phyloP scores from a whole-genome alignment of 805 yeast species.

The Starmerella bombicola region DNA sequence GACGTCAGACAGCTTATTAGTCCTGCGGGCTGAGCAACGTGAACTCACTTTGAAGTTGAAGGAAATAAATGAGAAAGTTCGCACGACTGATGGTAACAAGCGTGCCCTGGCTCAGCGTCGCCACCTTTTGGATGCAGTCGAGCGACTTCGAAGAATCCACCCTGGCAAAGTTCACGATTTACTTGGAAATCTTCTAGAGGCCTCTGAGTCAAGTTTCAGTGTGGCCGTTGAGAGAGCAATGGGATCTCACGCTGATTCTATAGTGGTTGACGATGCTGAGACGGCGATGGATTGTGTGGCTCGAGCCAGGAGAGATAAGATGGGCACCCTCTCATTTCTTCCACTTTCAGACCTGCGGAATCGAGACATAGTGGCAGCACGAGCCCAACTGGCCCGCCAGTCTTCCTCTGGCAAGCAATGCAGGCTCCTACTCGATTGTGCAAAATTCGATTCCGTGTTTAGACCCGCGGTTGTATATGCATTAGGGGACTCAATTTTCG shows the following conservation, averaged over 20 bases:
- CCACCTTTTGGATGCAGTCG: constrained; percentile 58
- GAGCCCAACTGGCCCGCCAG: constrained; percentile 22
- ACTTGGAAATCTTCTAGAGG: constrained; percentile 67
- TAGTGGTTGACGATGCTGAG: constrained; percentile 61
- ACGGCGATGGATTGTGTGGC: constrained; percentile 67
- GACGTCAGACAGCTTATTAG: constrained; percentile 13
- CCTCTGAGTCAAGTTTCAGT: constrained; percentile 32
- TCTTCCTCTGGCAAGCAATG: constrained; percentile 31
- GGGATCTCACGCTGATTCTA: constrained; percentile 69
- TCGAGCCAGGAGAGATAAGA: constrained; percentile 68
- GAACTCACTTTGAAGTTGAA: constrained; percentile 38
- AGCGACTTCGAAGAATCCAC: constrained; percentile 57
- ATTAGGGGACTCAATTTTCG: constrained; percentile 66
- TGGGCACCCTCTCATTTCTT: constrained; percentile 76
- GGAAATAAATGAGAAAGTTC: constrained; percentile 46
- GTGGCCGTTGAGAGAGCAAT: constrained; percentile 37
- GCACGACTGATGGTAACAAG: constrained; percentile 62
- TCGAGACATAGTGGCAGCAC: constrained; percentile 31
- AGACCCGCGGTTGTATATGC: constrained; percentile 72
- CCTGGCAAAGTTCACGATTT: constrained; percentile 53
- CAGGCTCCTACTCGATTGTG: constrained; percentile 60
- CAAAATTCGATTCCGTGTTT: constrained; percentile 51
- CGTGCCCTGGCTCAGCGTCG: constrained; percentile 64
- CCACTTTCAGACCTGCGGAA: constrained; percentile 70
- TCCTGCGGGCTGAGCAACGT: constrained; percentile 22